phyloP scores from a whole-genome alignment of 148 eudicot species.

The Rhododendron mucronatum region DNA sequence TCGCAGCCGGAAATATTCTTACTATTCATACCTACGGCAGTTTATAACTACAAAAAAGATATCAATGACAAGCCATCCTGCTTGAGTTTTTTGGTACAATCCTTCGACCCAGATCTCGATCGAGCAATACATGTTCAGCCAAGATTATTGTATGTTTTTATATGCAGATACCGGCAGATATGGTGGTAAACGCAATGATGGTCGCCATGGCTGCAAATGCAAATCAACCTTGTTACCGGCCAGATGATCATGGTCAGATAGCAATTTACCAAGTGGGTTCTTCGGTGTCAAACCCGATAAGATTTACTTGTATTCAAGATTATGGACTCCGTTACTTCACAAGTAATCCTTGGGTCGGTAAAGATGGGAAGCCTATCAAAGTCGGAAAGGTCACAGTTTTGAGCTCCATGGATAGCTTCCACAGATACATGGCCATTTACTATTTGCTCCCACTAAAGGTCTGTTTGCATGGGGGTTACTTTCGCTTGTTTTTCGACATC shows the following conservation, averaged over 20 bases:
- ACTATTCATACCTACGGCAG: too few species aligned
- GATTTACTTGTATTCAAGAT: constrained; percentile 19
- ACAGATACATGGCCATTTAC: constrained; percentile 37
- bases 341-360: constrained; percentile 41
- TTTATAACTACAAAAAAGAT: too few species aligned
- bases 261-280: constrained; percentile 46
- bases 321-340: constrained; percentile 32
- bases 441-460: constrained; percentile 61
- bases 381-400: constrained; percentile 34
- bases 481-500: not conserved
- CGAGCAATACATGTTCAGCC: not conserved
- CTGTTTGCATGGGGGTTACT: not conserved
- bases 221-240: constrained; percentile 5
- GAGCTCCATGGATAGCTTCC: constrained; percentile 45
- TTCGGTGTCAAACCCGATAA: constrained; percentile 36
- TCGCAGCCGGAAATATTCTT: not conserved
- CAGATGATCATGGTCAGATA: not conserved
- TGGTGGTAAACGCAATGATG: constrained; percentile 48
- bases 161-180: constrained; percentile 46
- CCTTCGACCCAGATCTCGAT: not conserved
- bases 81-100: too few species aligned
- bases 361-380: constrained; percentile 44
- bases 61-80: not conserved
- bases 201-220: constrained; percentile 42
- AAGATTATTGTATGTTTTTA: not conserved